Base-by-base conservation (phyloP, 495 filamentous ascomycete species). In the Aspergillus conjunctus region DNA sequence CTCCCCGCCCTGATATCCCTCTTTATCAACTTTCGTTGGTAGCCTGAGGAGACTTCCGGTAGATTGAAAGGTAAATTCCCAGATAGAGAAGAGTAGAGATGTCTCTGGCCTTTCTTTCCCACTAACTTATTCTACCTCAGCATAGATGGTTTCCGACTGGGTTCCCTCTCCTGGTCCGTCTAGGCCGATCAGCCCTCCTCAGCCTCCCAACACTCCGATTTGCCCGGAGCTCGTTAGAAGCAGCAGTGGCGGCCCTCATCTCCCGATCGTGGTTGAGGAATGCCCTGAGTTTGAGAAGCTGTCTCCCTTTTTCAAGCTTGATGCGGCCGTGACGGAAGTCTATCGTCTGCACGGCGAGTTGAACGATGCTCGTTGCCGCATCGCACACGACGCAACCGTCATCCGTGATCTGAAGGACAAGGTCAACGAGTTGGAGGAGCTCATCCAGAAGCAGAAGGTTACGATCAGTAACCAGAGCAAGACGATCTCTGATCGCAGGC, bases 401-500 rank as follows among this genome's bases (percentile, higher is more conserved):
- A 62, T 68, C 37, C 45, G 30, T 33, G 55, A 43, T 2, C 62
- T 67, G 18, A 46, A 65, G 4, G 18, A 37, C 14, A 58, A 58
- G 20, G 62, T 73, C 31, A 49, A 45, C 15, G 57, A 62, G 11
- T 33, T 73, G n/a, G 58, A 73, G n/a, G 58, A 41, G 2, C 43
- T 66, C 8, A 41, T 73, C 4, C 12, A 50, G 15, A 67, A 62
- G 48, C 66, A 68, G 51, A 61, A 66, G 46, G 57, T 55, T 12
- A 71, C 69, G 0, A 71, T 71, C 51, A 63, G 55, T 37, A 62
- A 62, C 22, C 71, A 73, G 41, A 71, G 69, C 45, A 65, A 63
- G 50, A 63, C 65, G 4, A 71, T 73, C 7, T 64, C 68, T 4
- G 63, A 68, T 56, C 64, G 60, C 12, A 56, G 55, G 15, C 43